A percentile compares a stretch with the other conserved stretches of the same genome.
These are phyloP conservation scores for Leccinum longicurvipes DNA, from an alignment of 768 basidiomycete genomes.

Conservation along the genomic window DNA sequence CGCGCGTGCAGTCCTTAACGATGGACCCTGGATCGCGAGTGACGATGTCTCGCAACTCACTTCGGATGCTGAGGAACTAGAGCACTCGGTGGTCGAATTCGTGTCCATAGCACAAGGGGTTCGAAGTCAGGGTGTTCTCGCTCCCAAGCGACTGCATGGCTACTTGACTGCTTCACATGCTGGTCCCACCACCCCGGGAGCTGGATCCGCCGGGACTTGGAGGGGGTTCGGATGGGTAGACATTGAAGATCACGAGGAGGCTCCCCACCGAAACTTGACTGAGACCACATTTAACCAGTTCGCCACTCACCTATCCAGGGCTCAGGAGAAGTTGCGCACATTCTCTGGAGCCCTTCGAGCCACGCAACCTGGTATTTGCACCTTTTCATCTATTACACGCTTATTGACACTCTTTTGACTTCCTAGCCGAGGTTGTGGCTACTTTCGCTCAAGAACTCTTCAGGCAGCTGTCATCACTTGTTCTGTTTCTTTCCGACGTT, in stretches of 20 bases:
- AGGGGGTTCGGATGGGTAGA: conserved; percentile 52
- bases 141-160: conserved; percentile 37
- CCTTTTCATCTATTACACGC: not conserved
- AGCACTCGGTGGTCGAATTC: conserved; percentile 64
- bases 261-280: conserved; percentile 27
- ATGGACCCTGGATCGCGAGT: conserved; percentile 25
- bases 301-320: conserved; percentile 19
- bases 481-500: conserved; percentile 43
- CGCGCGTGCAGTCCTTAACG: conserved; percentile 70
- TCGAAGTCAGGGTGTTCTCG: conserved; percentile 24
- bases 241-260: conserved; percentile 32
- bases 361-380: conserved; percentile 20
- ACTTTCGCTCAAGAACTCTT: conserved; percentile 33
- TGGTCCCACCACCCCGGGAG: conserved; percentile 43
- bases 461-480: conserved; percentile 38
- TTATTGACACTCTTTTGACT: not conserved
- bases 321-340: conserved; percentile 28
- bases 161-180: conserved; percentile 35
- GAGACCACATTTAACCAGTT: conserved; percentile 33
- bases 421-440: conserved; percentile 22
- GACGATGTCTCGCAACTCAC: conserved; percentile 48
- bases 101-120: conserved; percentile 57
- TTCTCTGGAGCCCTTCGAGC: conserved; percentile 19
- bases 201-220: conserved; percentile 51
- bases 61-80: conserved; percentile 69